These are phyloP conservation scores for Aspergillus candidus DNA, from an alignment of 2,329 filamentous ascomycete genomes.

Conservation along the genomic window DNA sequence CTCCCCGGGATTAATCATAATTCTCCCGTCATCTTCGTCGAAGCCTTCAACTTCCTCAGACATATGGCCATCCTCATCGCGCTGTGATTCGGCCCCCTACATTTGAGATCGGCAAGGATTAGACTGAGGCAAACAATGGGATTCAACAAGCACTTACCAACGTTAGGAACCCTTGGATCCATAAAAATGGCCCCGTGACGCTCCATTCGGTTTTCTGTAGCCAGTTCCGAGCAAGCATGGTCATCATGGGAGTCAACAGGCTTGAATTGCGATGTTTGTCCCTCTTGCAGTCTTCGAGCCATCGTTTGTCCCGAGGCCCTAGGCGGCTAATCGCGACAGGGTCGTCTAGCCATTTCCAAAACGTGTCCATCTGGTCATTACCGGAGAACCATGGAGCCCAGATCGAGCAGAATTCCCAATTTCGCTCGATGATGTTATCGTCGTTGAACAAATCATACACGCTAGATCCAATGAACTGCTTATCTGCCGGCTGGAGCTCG, in stretches of 20 bases:
- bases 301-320: slow-evolving; percentile 3
- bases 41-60: too few species aligned
- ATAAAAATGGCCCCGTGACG: not conserved
- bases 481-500: not conserved
- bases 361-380: not conserved
- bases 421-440: not conserved
- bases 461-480: slow-evolving; percentile 5
- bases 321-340: slow-evolving; percentile 3
- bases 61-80: too few species aligned
- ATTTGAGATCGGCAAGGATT: too few species aligned
- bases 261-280: not conserved
- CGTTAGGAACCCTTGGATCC: slow-evolving; percentile 1
- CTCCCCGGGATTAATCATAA: too few species aligned
- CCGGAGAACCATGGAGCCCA: not conserved
- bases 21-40: too few species aligned
- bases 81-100: too few species aligned
- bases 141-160: slow-evolving; percentile 1
- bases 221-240: slow-evolving; percentile 3
- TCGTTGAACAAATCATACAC: slow-evolving; percentile 7
- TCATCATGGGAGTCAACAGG: slow-evolving; percentile 3
- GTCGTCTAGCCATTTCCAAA: slow-evolving; percentile 6
- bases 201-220: not conserved
- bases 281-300: not conserved
- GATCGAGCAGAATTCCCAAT: not conserved
- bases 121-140: not conserved